Evolutionary conservation across 371 early-diverging fungal genomes (phyloP).

Genomic region (Basidiobolus meristosporus): DNA sequence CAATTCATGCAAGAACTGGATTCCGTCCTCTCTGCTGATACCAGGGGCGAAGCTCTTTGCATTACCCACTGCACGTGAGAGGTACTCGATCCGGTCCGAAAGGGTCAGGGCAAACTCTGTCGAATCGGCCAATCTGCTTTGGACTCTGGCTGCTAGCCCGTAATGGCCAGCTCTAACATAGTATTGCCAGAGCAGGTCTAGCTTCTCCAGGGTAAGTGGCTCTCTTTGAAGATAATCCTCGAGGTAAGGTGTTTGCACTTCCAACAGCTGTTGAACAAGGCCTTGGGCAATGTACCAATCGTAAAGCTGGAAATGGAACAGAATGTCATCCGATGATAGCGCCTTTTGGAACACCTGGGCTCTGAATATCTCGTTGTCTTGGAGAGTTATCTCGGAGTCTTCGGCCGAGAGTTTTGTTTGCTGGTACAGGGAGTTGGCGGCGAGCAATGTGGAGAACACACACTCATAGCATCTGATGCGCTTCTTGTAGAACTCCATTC

Average conservation of each 20-base stretch:
- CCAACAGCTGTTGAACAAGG: slow-evolving; percentile 1
- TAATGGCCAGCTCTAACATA: slow-evolving; percentile 39
- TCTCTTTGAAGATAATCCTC: slow-evolving; percentile 31
- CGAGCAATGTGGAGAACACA: too few relatives aligned
- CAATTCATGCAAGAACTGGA: slow-evolving; percentile 17
- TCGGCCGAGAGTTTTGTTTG: too few relatives aligned
- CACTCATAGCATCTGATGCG: too few relatives aligned
- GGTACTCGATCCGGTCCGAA: slow-evolving; percentile 32
- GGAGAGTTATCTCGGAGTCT: too few relatives aligned
- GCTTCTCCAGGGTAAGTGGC: slow-evolving; percentile 16
- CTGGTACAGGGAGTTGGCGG: too few relatives aligned
- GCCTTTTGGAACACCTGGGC: slow-evolving; percentile 15
- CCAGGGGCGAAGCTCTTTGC: slow-evolving; percentile 30
- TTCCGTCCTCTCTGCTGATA: slow-evolving; percentile 7
- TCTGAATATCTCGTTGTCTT: slow-evolving; percentile 1
- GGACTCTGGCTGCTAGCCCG: slow-evolving; percentile 39
- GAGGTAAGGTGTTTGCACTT: slow-evolving; percentile 18
- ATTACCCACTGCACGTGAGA: slow-evolving; percentile 52
- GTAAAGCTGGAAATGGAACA: slow-evolving; percentile 51
- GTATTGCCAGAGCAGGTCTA: slow-evolving; percentile 54
- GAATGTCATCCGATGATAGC: slow-evolving; percentile 21
- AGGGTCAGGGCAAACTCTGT: slow-evolving; percentile 20
- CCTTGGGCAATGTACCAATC: slow-evolving; percentile 33
- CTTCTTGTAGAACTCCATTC: slow-evolving; percentile 7
- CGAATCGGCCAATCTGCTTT: slow-evolving; percentile 31